Base-by-base conservation (phyloP, 2,329 filamentous ascomycete genomes). In the Colletotrichum sp. region DNA sequence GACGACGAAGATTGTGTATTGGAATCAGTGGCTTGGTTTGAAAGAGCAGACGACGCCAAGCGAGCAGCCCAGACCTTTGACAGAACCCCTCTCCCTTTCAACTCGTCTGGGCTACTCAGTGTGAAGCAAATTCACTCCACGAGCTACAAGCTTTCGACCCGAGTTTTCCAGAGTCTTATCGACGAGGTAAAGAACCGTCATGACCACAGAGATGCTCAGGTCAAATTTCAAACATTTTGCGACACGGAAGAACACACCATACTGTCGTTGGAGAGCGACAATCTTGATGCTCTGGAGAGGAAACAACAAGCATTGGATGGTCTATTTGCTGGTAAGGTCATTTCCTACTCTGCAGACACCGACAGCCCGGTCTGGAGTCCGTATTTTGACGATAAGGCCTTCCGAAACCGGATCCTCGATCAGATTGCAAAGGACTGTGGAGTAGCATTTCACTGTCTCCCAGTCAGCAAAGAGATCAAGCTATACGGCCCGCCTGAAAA, bases 211-310 rank as follows among this genome's bases (percentile, higher is more conserved):
- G 83, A 6, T 79, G 83, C 71, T 13, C 84, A 22, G 72, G 62
- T 32, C 9, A 19, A n/a, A 15, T 80, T 84, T 65, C 80, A 79
- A 27, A 71, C 73, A 2, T 85, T 84, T 49, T 78, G 77, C 36
- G 66, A 79, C 11, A 25, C 69, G 3, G 77, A 81, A 27, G 81
- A 80, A 52, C 83, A 84, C 62, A 80, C 79, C 6, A 80, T 82
- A 7, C 71, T 88, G 36, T 86, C 84, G 71, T 75, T 88, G 22
- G 85, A 87, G 76, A 84, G 86, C 0, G 80, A 83, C 6, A 71
- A 78, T 27, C 76, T 77, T 7, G 79, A 81, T 61, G 74, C 78
- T 3, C 82, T 87, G 7, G 81, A 80, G 2, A 72, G 76, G 11
- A 84, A 85, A 4, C 85, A 84, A 49, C 77, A 79, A 2, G 77